Percentiles rank a stretch among this genome's conserved stretches.
Evolutionary conservation across 495 filamentous ascomycete species (phyloP).

Genomic region (Neurospora sp.): DNA sequence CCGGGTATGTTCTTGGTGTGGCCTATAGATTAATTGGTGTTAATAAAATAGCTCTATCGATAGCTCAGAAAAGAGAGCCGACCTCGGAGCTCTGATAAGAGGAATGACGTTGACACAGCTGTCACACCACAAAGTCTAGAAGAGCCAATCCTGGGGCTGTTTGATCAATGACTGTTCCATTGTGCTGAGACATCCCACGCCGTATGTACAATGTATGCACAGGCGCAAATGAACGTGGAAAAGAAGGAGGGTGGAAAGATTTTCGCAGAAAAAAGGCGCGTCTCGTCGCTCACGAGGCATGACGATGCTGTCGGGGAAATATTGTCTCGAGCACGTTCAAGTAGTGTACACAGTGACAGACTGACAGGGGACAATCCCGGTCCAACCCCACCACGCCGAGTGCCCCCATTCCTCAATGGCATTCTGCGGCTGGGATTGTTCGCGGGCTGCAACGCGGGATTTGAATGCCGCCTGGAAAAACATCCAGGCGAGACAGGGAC

Average conservation of each 20-base stretch:
- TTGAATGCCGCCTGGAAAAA: not conserved
- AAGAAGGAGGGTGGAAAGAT: not conserved
- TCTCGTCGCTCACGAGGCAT: not conserved
- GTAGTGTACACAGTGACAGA: not conserved
- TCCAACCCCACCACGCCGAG: not conserved
- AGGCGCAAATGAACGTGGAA: not conserved
- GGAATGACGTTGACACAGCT: not conserved
- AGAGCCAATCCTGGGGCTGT: not conserved
- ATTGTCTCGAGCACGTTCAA: not conserved
- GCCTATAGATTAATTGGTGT: not conserved
- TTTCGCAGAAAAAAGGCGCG: not conserved
- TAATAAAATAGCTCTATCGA: not conserved
- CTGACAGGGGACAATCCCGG: not conserved
- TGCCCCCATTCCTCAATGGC: not conserved
- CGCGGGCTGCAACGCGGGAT: not conserved
- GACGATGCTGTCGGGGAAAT: not conserved
- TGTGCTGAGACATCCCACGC: not conserved
- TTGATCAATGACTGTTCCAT: not conserved
- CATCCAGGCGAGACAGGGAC: not conserved
- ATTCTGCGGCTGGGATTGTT: not conserved
- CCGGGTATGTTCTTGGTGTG: not conserved
- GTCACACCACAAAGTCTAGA: not conserved
- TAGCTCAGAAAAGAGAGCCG: not conserved
- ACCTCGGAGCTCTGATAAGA: not conserved
- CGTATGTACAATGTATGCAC: not conserved